phyloP scores from a whole-genome alignment of 2,329 filamentous ascomycete genomes.

The Calonectria montana region DNA sequence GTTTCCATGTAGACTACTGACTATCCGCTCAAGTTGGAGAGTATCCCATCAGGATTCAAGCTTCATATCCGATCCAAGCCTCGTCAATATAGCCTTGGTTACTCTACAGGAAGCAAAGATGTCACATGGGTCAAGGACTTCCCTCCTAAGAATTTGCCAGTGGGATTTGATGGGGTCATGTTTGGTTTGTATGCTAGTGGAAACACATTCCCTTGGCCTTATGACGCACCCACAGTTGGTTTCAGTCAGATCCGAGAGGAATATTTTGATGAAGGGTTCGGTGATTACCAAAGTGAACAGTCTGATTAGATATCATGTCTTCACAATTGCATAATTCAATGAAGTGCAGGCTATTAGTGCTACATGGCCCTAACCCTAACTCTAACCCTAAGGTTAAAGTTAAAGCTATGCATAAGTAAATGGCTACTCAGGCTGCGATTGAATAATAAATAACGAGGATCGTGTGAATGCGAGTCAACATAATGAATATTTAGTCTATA shows the following conservation, averaged over 20 bases:
- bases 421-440: no score
- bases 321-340: background rate
- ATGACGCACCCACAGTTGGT: conserved; percentile 33
- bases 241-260: conserved; percentile 34
- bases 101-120: conserved; percentile 17
- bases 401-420: no score
- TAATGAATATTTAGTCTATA: no score
- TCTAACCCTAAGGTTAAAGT: no score
- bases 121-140: conserved; percentile 33
- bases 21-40: conserved; percentile 8
- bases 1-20: conserved; percentile 14
- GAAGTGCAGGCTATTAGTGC: no score
- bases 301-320: background rate
- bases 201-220: conserved; percentile 35
- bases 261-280: conserved; percentile 34
- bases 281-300: conserved; percentile 18
- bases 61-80: conserved; percentile 39
- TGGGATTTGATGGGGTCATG: conserved; percentile 37
- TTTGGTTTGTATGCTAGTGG: conserved; percentile 39
- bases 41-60: conserved; percentile 20
- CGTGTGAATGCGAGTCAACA: no score
- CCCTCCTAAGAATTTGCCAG: conserved; percentile 22
- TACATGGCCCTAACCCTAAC: no score
- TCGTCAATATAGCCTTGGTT: conserved; percentile 37
- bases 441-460: no score